phyloP scores from a whole-genome alignment of 2,329 filamentous ascomycete genomes.

The Hyphodiscus sp. region DNA sequence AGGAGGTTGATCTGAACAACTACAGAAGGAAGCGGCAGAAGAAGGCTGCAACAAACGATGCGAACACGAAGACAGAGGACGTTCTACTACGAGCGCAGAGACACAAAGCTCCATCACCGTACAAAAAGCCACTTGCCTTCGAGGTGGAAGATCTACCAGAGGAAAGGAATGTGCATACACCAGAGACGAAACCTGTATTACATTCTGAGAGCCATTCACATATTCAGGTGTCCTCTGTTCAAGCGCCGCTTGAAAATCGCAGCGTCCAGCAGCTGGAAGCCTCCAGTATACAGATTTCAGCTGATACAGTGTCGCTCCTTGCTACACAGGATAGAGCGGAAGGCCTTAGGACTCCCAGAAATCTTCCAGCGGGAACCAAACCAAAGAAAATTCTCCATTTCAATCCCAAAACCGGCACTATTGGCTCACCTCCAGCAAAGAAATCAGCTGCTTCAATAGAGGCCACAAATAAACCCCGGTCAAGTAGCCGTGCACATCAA shows the following conservation, averaged over 20 bases:
- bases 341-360: not conserved
- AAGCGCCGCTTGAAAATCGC: not conserved
- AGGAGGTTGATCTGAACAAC: constrained; percentile 28
- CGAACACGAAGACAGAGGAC: constrained; percentile 1
- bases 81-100: not conserved
- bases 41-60: constrained; percentile 27
- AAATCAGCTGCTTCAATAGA: constrained; percentile 33
- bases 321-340: not conserved
- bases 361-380: constrained; percentile 19
- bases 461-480: constrained; percentile 9
- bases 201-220: not conserved
- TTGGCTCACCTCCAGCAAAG: constrained; percentile 53
- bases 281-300: too few relatives aligned
- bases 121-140: not conserved
- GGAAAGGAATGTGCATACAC: not conserved
- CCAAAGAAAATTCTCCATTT: constrained; percentile 48
- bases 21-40: constrained; percentile 39
- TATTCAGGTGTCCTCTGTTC: not conserved
- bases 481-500: constrained; percentile 32
- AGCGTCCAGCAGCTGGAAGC: not conserved
- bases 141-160: not conserved
- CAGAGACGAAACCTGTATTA: not conserved
- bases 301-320: not conserved
- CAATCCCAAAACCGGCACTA: constrained; percentile 54
- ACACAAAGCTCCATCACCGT: not conserved